phyloP scores from a whole-genome alignment of 2,329 filamentous ascomycete genomes.

The Cytospora paraplurivora region DNA sequence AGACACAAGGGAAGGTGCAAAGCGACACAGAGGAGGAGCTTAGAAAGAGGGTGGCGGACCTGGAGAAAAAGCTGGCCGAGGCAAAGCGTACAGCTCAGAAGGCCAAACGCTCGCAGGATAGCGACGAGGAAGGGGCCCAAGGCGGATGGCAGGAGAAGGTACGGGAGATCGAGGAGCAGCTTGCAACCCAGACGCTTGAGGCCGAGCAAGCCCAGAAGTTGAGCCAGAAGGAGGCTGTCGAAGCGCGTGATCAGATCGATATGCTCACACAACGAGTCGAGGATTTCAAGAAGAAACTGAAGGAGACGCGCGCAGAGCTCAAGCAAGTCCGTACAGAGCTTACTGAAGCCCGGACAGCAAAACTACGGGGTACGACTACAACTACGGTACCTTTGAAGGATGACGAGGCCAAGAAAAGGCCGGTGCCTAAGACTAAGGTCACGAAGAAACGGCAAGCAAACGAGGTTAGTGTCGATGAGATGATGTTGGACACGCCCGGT shows the following conservation, averaged over 20 bases:
- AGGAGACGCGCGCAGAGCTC: slow-evolving; percentile 70
- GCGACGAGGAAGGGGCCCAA: slow-evolving; percentile 38
- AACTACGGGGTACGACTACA: slow-evolving; percentile 30
- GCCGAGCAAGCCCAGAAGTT: slow-evolving; percentile 41
- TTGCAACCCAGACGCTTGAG: slow-evolving; percentile 37
- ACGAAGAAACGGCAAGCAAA: slow-evolving; percentile 50
- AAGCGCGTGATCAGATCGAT: slow-evolving; percentile 63
- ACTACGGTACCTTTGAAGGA: slow-evolving; percentile 34
- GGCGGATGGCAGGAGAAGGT: slow-evolving; percentile 37
- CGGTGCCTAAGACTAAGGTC: slow-evolving; percentile 39
- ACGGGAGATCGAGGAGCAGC: slow-evolving; percentile 45
- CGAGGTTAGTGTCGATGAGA: slow-evolving; percentile 50
- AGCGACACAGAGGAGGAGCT: slow-evolving; percentile 48
- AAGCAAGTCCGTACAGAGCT: slow-evolving; percentile 60
- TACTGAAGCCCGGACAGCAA: slow-evolving; percentile 38
- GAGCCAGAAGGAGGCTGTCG: slow-evolving; percentile 57
- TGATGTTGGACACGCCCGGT: slow-evolving; percentile 49
- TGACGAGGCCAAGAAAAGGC: slow-evolving; percentile 33
- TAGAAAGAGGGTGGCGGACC: slow-evolving; percentile 40
- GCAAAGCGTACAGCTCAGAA: slow-evolving; percentile 31
- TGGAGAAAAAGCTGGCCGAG: slow-evolving; percentile 35
- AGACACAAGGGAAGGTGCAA: slow-evolving; percentile 32
- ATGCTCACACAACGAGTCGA: slow-evolving; percentile 71
- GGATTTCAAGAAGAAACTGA: slow-evolving; percentile 69
- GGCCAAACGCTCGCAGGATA: slow-evolving; percentile 40